phyloP scores from a whole-genome alignment of 2,329 filamentous ascomycete genomes.

The Pseudofabraea citricarpa region DNA sequence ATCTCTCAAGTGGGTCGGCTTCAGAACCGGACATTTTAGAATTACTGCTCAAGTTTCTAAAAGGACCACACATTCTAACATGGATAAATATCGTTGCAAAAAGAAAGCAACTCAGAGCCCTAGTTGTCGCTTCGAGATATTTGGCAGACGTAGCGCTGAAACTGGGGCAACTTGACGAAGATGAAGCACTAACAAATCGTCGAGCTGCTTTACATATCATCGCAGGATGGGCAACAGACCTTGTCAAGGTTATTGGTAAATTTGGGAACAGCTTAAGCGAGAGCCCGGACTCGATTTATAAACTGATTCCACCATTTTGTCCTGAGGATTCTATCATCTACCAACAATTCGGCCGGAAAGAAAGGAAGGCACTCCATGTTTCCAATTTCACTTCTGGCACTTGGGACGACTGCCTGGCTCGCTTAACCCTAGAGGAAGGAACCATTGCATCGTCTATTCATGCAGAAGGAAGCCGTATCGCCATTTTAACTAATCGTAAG shows the following conservation, averaged over 20 bases:
- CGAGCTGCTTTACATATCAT: background rate
- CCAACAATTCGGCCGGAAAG: background rate
- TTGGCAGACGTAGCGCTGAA: background rate
- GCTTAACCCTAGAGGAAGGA: background rate
- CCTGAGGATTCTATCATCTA: conserved; percentile 4
- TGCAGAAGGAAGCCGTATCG: background rate
- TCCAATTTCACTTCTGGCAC: background rate
- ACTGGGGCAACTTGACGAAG: background rate
- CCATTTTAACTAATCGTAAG: no score
- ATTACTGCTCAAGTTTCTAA: conserved; percentile 21
- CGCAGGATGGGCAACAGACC: conserved; percentile 5
- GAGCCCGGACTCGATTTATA: conserved; percentile 6
- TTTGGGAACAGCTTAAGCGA: conserved; percentile 5
- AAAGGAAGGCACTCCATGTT: background rate
- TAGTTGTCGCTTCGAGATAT: background rate
- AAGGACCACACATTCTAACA: conserved; percentile 17
- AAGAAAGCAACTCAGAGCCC: background rate
- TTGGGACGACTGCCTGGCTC: background rate
- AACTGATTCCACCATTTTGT: conserved; percentile 10
- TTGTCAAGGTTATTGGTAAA: conserved; percentile 6
- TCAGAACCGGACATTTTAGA: conserved; percentile 4
- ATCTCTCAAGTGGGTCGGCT: conserved; percentile 16
- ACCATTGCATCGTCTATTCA: background rate
- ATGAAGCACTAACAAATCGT: no score
- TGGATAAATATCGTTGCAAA: conserved; percentile 30